Base-by-base conservation (phyloP, 2,329 filamentous ascomycete species). In the Alternaria burnsii region DNA sequence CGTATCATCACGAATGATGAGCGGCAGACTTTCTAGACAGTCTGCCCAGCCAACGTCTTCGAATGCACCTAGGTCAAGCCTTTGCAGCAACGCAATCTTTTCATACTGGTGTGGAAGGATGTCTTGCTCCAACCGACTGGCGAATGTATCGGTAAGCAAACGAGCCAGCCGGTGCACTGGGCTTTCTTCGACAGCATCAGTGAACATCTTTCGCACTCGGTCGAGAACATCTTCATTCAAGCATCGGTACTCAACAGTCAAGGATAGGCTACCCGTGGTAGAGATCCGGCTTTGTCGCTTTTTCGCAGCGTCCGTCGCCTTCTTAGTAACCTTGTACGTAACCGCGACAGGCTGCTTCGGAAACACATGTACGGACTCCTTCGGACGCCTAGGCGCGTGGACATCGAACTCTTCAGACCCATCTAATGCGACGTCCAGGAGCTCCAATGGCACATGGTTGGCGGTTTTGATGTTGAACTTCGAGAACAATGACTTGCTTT, bases 381-480 rank as follows among this genome's bases (percentile, higher is more conserved):
- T 67, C 47, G 78, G 56, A 67, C 78, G 18, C 81, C 82, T 54
- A 79, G 84, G 68, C 77, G 88, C 89, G 18, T 86, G 81, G 0
- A 91, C 86, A 14, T 87, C 84, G 62, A 91, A 94, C 1, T 89
- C 79, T 2, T 90, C 87, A 0, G 92, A 94, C 5, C 86, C 87
- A 12, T 90, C 78, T 1, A 99, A 85, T 53, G 88, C 84, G 65
- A 91, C 92, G 55, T 86, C 86, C 46, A 91, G 84, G 7, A 99
- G 81, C 4, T 91, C 86, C 10, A 98, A 78, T 0, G 95, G 95
- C 30, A 90, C 89, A 24, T 86, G 77, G 57, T 85, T 92, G 1
- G 92, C 90, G 0, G 94, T 93, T 12, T 92, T 93, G 53, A 99
- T 90, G 14, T 92, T 97, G 76, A 99, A 99, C 10, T 90, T 90